A percentile compares a stretch with the other conserved stretches of the same genome.
Evolutionary conservation across 306 rosid genomes (phyloP).

Genomic region (Quercus aquifolioides): DNA sequence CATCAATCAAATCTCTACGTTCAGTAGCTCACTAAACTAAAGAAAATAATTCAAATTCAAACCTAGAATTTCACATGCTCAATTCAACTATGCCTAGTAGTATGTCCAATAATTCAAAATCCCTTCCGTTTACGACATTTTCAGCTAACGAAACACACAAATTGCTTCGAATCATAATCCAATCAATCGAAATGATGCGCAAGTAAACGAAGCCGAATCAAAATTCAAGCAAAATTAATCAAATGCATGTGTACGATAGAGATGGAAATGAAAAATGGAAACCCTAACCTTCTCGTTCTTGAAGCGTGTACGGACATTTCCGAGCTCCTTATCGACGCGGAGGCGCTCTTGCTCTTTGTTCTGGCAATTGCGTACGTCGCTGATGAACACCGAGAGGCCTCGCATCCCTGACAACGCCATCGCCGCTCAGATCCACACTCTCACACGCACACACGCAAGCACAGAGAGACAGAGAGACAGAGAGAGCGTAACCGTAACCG

Average conservation of each 20-base stretch:
- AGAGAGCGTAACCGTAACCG: constrained; percentile 8
- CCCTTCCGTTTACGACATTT: not conserved
- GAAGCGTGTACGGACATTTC: constrained; percentile 96
- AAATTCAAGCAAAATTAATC: not conserved
- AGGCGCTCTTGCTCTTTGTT: constrained; percentile 97
- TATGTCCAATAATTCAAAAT: not conserved
- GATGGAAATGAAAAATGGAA: not conserved
- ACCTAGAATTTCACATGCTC: not conserved
- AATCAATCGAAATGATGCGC: not conserved
- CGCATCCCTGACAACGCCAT: constrained; percentile 99
- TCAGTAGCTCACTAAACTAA: not conserved
- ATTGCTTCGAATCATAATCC: not conserved
- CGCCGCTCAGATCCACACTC: constrained; percentile 59
- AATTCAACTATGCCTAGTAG: not conserved
- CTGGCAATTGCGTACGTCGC: constrained; percentile 95
- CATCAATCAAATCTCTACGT: not conserved
- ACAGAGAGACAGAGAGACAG: not conserved
- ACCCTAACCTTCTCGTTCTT: constrained; percentile 95
- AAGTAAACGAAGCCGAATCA: not conserved
- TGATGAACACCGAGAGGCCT: constrained; percentile 96
- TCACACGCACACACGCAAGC: not conserved
- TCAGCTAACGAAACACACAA: not conserved
- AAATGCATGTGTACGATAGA: not conserved
- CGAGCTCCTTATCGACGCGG: constrained; percentile 97
- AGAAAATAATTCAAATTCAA: not conserved